phyloP scores from a whole-genome alignment of 352 stramenopile species.

The Nothophytophthora sp. region DNA sequence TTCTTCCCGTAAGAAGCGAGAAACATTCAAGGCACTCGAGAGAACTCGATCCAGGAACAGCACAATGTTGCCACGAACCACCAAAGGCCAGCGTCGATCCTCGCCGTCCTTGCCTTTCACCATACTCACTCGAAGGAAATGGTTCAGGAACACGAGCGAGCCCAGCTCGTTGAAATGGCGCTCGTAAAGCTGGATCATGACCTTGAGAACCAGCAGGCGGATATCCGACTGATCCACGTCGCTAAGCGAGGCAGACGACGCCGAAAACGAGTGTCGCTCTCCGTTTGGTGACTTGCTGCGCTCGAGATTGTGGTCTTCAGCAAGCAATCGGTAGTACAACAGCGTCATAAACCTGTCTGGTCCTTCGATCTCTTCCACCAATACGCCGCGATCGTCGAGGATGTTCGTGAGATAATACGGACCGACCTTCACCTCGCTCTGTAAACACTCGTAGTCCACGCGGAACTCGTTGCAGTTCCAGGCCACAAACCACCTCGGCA shows the following conservation, averaged over 20 bases:
- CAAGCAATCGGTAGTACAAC: constrained; percentile 84
- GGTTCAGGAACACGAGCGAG: constrained; percentile 84
- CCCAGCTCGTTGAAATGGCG: constrained; percentile 73
- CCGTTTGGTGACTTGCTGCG: constrained; percentile 20
- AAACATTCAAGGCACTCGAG: constrained; percentile 79
- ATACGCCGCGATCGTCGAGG: constrained; percentile 75
- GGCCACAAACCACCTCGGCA: constrained; percentile 81
- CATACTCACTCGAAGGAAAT: constrained; percentile 82
- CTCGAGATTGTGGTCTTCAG: constrained; percentile 47
- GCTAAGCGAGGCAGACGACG: constrained; percentile 35
- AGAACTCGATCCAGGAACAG: constrained; percentile 82
- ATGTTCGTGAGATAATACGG: constrained; percentile 85
- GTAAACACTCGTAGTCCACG: constrained; percentile 75
- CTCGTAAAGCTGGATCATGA: constrained; percentile 89
- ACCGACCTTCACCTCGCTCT: constrained; percentile 78
- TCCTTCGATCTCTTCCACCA: constrained; percentile 79
- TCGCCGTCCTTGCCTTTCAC: constrained; percentile 48
- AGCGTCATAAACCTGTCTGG: constrained; percentile 84
- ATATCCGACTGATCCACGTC: constrained; percentile 70
- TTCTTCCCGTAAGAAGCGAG: constrained; percentile 71
- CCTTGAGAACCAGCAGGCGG: constrained; percentile 79
- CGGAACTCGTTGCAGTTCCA: constrained; percentile 90
- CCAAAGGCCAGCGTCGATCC: constrained; percentile 61
- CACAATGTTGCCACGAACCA: constrained; percentile 84
- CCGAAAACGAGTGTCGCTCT: constrained; percentile 19